These are phyloP conservation scores for Hypsizygus ulmarius DNA, from an alignment of 1,284 basidiomycete genomes.

Conservation along the genomic window DNA sequence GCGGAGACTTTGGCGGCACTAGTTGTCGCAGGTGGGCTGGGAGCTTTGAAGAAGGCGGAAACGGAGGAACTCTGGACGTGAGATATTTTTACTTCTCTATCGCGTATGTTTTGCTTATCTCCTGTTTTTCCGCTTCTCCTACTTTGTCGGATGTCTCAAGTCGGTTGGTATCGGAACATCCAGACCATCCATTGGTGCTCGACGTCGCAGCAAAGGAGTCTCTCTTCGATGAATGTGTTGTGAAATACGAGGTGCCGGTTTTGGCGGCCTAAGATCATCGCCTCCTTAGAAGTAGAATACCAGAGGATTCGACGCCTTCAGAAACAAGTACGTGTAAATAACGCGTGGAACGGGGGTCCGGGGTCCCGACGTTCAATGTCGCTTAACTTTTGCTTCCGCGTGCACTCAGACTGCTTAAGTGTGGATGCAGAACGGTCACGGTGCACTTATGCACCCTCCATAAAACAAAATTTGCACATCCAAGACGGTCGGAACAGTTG, in stretches of 20 bases:
- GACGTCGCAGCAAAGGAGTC: constrained; percentile 61
- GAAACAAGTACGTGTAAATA: not conserved
- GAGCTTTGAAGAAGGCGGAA: constrained; percentile 54
- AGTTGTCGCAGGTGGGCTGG: constrained; percentile 66
- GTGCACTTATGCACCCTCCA: too few relatives aligned
- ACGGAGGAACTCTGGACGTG: constrained; percentile 70
- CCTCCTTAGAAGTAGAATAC: too few relatives aligned
- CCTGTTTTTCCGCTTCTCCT: not conserved
- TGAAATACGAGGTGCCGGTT: constrained; percentile 64
- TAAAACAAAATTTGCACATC: too few relatives aligned
- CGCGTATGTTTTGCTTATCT: constrained; percentile 5
- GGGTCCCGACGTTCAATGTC: not conserved
- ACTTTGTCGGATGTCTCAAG: constrained; percentile 34
- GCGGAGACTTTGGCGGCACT: constrained; percentile 71
- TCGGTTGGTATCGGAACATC: constrained; percentile 54
- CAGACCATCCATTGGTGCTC: constrained; percentile 65
- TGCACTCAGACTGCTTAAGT: too few relatives aligned
- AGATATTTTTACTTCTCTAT: constrained; percentile 27
- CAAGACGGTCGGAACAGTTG: too few relatives aligned
- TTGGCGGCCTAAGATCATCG: constrained; percentile 41
- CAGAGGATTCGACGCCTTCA: too few relatives aligned
- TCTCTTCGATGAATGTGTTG: constrained; percentile 69
- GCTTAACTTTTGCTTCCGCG: too few relatives aligned
- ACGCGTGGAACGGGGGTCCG: not conserved
- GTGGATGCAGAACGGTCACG: too few relatives aligned